A percentile compares a stretch with the other conserved stretches of the same genome.
Conservation (phyloP, 306 rosid species). For the Fragaria nilgerrensis region DNA sequence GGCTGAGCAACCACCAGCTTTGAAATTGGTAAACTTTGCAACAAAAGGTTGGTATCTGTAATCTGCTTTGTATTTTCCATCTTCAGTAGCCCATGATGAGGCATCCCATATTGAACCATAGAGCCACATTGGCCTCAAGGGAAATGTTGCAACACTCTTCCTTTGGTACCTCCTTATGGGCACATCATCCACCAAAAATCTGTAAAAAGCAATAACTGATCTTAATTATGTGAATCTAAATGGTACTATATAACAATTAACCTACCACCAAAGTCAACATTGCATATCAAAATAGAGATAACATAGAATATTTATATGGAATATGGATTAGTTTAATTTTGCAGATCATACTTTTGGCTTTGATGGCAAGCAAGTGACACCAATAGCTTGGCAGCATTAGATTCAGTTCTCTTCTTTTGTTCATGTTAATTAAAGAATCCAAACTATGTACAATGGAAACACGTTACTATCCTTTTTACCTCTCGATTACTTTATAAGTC, state of each 20-base stretch:
- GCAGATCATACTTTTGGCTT: not conserved
- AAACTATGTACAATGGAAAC: not conserved
- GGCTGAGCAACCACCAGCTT: constrained; percentile 85
- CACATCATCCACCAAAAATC: constrained; percentile 95
- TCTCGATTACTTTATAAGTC: not conserved
- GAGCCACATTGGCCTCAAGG: constrained; percentile 92
- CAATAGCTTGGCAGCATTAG: constrained; percentile 1
- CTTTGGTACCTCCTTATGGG: constrained; percentile 89
- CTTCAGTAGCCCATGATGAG: constrained; percentile 98
- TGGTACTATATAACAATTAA: not conserved
- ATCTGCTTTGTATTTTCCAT: constrained; percentile 95
- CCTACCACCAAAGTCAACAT: not conserved
- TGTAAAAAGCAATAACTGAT: constrained; percentile 19
- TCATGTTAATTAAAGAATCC: not conserved
- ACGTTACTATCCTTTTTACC: not conserved
- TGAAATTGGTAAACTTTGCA: constrained; percentile 70
- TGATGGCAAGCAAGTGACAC: constrained; percentile 15
- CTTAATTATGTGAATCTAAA: not conserved
- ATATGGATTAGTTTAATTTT: not conserved
- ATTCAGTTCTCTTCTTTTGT: not conserved
- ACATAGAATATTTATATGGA: not conserved
- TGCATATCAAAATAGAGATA: not conserved
- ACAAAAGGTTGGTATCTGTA: constrained; percentile 88
- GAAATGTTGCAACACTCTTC: constrained; percentile 68
- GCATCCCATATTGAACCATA: constrained; percentile 99